A percentile compares a stretch with the other conserved stretches of the same genome.
These are phyloP conservation scores for Arthrobotrys megalospora DNA, from an alignment of 2,329 filamentous ascomycete species.

Conservation along the genomic window DNA sequence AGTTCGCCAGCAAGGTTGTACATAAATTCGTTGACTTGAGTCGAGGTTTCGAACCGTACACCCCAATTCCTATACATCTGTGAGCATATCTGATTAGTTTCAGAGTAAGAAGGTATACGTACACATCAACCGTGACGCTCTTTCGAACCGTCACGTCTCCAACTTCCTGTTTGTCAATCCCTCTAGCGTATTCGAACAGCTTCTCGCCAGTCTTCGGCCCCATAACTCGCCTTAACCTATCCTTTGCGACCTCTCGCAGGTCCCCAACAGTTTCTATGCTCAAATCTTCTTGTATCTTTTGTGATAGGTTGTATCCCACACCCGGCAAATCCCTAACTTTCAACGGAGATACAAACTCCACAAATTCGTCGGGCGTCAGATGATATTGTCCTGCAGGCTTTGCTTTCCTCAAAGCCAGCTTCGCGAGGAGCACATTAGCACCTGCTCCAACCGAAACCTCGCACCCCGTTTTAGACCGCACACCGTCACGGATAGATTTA, in stretches of 20 bases:
- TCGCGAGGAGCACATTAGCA: slow-evolving; percentile 89
- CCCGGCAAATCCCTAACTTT: slow-evolving; percentile 87
- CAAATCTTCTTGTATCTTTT: slow-evolving; percentile 85
- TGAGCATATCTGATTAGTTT: background rate
- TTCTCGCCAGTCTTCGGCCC: slow-evolving; percentile 95
- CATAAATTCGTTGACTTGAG: slow-evolving; percentile 94
- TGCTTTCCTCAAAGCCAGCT: slow-evolving; percentile 88
- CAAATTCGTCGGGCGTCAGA: slow-evolving; percentile 83
- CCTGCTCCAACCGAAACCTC: slow-evolving; percentile 94
- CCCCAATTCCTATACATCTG: slow-evolving; percentile 80
- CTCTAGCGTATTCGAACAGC: slow-evolving; percentile 89
- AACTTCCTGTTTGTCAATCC: slow-evolving; percentile 84
- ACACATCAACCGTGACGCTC: slow-evolving; percentile 93
- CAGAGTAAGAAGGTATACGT: slow-evolving; percentile 32
- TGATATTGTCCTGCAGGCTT: slow-evolving; percentile 96
- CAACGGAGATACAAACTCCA: slow-evolving; percentile 82
- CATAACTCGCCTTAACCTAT: slow-evolving; percentile 79
- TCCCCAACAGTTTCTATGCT: slow-evolving; percentile 87
- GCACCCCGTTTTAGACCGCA: slow-evolving; percentile 81
- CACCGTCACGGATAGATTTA: slow-evolving; percentile 75
- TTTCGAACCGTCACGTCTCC: slow-evolving; percentile 89
- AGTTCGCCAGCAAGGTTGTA: slow-evolving; percentile 87
- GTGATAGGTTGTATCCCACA: slow-evolving; percentile 89
- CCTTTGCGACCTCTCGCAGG: slow-evolving; percentile 76
- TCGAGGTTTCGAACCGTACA: slow-evolving; percentile 90